phyloP scores from a whole-genome alignment of 345 rosid species.

The Eucalyptus melliodora region DNA sequence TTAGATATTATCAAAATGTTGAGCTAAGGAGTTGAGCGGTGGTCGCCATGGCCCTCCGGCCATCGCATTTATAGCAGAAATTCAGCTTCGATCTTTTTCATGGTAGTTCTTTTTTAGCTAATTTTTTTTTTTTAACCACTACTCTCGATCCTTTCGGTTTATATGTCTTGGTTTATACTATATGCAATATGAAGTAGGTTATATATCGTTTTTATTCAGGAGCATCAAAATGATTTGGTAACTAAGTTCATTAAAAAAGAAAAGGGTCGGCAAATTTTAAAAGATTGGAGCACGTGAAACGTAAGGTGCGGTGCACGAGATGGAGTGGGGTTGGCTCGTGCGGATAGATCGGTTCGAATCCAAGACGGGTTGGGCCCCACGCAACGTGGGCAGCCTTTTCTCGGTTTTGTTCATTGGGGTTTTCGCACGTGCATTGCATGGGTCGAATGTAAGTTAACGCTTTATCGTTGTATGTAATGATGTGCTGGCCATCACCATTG shows the following conservation, averaged over 20 bases:
- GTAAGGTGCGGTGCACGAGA: not conserved
- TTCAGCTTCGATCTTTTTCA: rapidly evolving
- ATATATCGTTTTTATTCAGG: rapidly evolving
- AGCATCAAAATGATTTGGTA: not conserved
- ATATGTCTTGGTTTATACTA: too few species aligned
- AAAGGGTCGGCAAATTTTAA: not conserved
- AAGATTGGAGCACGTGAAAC: not conserved
- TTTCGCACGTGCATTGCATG: not conserved
- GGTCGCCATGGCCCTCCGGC: too few species aligned
- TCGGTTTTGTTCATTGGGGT: not conserved
- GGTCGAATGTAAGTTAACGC: not conserved
- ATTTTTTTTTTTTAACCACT: too few species aligned
- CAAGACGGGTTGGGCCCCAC: not conserved
- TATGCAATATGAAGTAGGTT: too few species aligned
- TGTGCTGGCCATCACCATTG: not conserved
- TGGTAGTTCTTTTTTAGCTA: too few species aligned
- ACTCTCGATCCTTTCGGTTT: too few species aligned
- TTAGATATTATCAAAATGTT: too few species aligned
- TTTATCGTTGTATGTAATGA: not conserved
- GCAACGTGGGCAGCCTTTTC: not conserved
- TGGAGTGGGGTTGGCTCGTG: not conserved
- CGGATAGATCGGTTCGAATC: not conserved
- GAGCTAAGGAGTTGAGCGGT: too few species aligned
- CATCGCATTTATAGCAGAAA: too few species aligned
- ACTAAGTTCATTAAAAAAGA: not conserved